Evolutionary conservation across 2,329 filamentous ascomycete genomes (phyloP).

Genomic region (Raffaelea ambrosiae): DNA sequence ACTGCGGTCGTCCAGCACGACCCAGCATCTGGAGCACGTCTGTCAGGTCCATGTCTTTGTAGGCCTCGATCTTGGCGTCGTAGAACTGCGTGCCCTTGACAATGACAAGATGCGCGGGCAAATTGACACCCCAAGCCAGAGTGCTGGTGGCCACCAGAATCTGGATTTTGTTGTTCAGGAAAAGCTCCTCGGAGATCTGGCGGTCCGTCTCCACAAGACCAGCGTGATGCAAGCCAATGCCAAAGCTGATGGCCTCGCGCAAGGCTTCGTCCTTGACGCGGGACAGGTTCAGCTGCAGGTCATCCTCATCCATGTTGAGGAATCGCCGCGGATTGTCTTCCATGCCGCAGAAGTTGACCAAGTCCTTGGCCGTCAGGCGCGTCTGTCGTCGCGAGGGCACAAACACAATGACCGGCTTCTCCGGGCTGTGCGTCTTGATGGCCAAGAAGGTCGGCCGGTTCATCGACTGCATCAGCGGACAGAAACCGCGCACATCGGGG

Average conservation of each 20-base stretch:
- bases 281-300: slow-evolving; percentile 77
- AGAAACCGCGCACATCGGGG: slow-evolving; percentile 89
- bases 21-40: slow-evolving; percentile 98
- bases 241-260: slow-evolving; percentile 90
- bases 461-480: slow-evolving; percentile 98
- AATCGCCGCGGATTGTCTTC: slow-evolving; percentile 95
- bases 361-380: slow-evolving; percentile 84
- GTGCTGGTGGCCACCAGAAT: slow-evolving; percentile 94
- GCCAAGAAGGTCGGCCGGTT: slow-evolving; percentile 94
- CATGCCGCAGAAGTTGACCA: slow-evolving; percentile 97
- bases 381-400: slow-evolving; percentile 94
- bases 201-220: slow-evolving; percentile 93
- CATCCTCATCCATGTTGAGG: slow-evolving; percentile 88
- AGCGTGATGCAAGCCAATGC: slow-evolving; percentile 94
- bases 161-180: slow-evolving; percentile 96
- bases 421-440: slow-evolving; percentile 91
- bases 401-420: slow-evolving; percentile 97
- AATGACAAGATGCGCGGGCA: slow-evolving; percentile 92
- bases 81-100: slow-evolving; percentile 98
- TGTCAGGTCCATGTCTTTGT: slow-evolving; percentile 97
- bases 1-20: slow-evolving; percentile 89
- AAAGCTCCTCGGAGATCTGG: slow-evolving; percentile 85
- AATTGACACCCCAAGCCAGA: slow-evolving; percentile 94
- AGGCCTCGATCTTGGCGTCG: slow-evolving; percentile 94
- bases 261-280: slow-evolving; percentile 89